Conservation (phyloP, 257 asterid genomes). For the Schizonepeta tenuifolia region DNA sequence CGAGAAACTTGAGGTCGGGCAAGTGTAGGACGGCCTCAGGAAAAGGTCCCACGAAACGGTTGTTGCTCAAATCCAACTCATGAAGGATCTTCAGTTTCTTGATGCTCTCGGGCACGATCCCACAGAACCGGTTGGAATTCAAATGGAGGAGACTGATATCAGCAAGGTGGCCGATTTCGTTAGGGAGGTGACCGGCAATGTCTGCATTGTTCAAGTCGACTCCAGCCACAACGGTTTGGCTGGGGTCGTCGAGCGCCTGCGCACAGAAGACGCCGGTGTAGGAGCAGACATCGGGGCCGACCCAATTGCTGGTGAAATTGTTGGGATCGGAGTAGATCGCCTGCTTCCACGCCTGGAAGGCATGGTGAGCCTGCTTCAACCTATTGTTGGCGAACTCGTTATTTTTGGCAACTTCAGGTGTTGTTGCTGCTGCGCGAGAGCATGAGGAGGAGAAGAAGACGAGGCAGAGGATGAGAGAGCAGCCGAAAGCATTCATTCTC, state of each 20-base stretch:
- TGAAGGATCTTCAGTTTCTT: slow-evolving; percentile 42
- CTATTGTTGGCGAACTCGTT: slow-evolving; percentile 41
- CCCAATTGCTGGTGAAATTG: slow-evolving; percentile 72
- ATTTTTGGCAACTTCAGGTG: slow-evolving; percentile 11
- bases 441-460: slow-evolving; percentile 31
- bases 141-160: slow-evolving; percentile 78
- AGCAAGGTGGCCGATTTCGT: slow-evolving; percentile 62
- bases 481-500: slow-evolving; percentile 57
- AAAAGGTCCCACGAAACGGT: slow-evolving; percentile 81
- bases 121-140: slow-evolving; percentile 87
- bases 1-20: slow-evolving; percentile 67
- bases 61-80: slow-evolving; percentile 91
- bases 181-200: slow-evolving; percentile 86
- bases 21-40: slow-evolving; percentile 60
- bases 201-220: slow-evolving; percentile 81
- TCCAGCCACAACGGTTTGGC: slow-evolving; percentile 72
- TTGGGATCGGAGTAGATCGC: slow-evolving; percentile 81
- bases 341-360: slow-evolving; percentile 77
- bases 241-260: slow-evolving; percentile 57
- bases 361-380: slow-evolving; percentile 62
- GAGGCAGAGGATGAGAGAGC: slow-evolving; percentile 42
- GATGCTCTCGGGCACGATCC: slow-evolving; percentile 66
- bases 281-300: slow-evolving; percentile 66
- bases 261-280: slow-evolving; percentile 77
- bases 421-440: slow-evolving; percentile 43